phyloP scores from a whole-genome alignment of 179 eudicot genomes.

The Beta macrorhiza region DNA sequence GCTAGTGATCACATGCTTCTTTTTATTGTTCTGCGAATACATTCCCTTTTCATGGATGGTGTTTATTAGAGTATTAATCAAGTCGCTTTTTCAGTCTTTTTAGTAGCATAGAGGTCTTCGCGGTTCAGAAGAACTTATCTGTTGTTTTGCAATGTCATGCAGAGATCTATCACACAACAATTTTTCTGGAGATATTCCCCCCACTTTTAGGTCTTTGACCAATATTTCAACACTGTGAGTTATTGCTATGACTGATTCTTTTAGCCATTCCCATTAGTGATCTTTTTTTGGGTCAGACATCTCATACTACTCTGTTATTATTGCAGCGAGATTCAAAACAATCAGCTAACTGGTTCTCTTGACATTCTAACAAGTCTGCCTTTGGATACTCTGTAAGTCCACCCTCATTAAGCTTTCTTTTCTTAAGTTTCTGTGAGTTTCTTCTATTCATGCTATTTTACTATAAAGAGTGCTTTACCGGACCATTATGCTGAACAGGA shows the following conservation, averaged over 20 bases:
- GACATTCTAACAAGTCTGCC: slow-evolving; percentile 59
- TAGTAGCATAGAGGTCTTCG: slow-evolving; percentile 8
- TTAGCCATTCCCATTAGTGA: neutral
- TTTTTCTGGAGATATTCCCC: slow-evolving; percentile 78
- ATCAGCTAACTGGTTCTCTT: slow-evolving; percentile 79
- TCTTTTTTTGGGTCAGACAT: slow-evolving; percentile 6
- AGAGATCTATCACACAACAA: slow-evolving; percentile 90
- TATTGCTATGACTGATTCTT: slow-evolving; percentile 3
- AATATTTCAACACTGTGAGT: slow-evolving; percentile 90
- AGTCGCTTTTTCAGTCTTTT: neutral
- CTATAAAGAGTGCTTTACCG: neutral
- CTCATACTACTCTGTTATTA: slow-evolving; percentile 25
- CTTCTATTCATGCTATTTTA: neutral
- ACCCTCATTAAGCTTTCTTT: slow-evolving; percentile 14
- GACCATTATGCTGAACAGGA: slow-evolving; percentile 44
- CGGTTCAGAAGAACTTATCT: slow-evolving; percentile 2
- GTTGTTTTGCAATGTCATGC: slow-evolving; percentile 33
- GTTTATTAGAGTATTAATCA: neutral
- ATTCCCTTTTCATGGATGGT: neutral
- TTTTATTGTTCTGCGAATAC: neutral
- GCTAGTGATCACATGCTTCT: slow-evolving; percentile 9
- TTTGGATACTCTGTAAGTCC: slow-evolving; percentile 77
- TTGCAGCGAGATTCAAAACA: slow-evolving; percentile 78
- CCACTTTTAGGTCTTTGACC: slow-evolving; percentile 61
- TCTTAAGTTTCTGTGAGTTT: neutral